A percentile compares a stretch with the other conserved stretches of the same genome.
phyloP scores from a whole-genome alignment of 2,329 filamentous ascomycete species.

The Onygenales sp. region DNA sequence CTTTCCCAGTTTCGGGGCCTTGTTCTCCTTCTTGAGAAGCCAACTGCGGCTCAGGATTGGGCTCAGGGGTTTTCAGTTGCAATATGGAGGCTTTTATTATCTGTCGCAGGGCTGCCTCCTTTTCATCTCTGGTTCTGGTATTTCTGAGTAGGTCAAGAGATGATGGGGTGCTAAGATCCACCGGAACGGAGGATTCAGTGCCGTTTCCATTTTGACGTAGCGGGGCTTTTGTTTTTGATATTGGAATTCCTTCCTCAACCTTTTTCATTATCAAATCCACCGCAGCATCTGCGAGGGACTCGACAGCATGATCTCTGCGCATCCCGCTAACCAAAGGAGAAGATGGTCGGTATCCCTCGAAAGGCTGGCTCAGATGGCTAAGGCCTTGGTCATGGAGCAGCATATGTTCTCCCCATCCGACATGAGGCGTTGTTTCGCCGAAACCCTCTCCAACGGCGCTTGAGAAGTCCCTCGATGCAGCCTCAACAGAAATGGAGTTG shows the following conservation, averaged over 20 bases:
- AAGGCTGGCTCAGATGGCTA: neutral
- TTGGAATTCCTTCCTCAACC: conserved; percentile 17
- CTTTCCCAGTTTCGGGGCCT: neutral
- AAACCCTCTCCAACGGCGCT: neutral
- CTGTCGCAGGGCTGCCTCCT: conserved; percentile 24
- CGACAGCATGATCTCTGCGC: conserved; percentile 6
- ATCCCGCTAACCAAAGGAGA: neutral
- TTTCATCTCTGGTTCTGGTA: conserved; percentile 13
- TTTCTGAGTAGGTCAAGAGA: conserved; percentile 5
- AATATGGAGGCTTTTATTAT: conserved; percentile 16
- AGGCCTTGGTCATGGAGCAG: too few relatives aligned
- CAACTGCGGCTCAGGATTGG: neutral
- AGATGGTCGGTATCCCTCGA: neutral
- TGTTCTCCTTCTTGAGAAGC: neutral
- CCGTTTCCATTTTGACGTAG: conserved; percentile 11
- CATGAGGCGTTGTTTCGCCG: neutral
- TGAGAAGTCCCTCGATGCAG: neutral
- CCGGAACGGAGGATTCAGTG: neutral
- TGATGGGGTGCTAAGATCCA: neutral
- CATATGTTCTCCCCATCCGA: neutral
- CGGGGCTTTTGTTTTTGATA: conserved; percentile 13
- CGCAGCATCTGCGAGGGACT: conserved; percentile 21
- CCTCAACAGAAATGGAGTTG: neutral
- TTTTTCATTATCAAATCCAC: conserved; percentile 21
- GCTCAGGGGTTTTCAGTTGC: neutral